Evolutionary conservation across 495 filamentous ascomycete genomes (phyloP).

Genomic region (Penicillium tannophilum): DNA sequence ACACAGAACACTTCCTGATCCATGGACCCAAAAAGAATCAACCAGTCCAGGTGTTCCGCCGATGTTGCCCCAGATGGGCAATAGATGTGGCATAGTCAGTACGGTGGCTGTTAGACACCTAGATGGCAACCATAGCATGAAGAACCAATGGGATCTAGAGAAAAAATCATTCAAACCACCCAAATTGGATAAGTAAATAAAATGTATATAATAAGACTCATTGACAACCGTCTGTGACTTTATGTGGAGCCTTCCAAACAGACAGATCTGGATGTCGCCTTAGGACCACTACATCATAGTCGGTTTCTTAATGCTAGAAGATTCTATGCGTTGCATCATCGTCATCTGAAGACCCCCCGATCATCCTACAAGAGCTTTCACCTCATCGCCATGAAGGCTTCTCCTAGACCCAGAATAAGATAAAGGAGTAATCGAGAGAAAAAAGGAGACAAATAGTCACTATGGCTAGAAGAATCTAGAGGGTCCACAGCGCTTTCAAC

Average conservation of each 20-base stretch:
- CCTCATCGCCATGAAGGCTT: not conserved
- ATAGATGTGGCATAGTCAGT: not conserved
- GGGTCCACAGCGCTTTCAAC: constrained; percentile 6
- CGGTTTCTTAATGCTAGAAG: constrained; percentile 25
- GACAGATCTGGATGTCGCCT: not conserved
- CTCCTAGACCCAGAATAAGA: not conserved
- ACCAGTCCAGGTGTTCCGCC: not conserved
- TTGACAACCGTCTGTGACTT: not conserved
- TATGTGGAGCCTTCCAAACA: not conserved
- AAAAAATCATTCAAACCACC: not conserved
- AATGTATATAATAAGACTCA: not conserved
- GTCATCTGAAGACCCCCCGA: constrained; percentile 13
- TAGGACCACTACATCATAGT: constrained; percentile 22
- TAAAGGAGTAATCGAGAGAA: not conserved
- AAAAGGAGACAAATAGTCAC: not conserved
- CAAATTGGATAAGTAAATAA: not conserved
- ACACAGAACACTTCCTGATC: not conserved
- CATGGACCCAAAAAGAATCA: not conserved
- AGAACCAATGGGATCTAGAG: not conserved
- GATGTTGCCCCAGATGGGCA: not conserved
- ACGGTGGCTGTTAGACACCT: too few relatives aligned
- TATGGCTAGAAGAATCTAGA: not conserved
- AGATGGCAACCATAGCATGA: not conserved
- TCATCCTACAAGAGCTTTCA: not conserved
- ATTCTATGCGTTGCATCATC: constrained; percentile 30